These are phyloP conservation scores for Vachellia collinsii DNA, from an alignment of 306 rosid genomes.

Conservation along the genomic window DNA sequence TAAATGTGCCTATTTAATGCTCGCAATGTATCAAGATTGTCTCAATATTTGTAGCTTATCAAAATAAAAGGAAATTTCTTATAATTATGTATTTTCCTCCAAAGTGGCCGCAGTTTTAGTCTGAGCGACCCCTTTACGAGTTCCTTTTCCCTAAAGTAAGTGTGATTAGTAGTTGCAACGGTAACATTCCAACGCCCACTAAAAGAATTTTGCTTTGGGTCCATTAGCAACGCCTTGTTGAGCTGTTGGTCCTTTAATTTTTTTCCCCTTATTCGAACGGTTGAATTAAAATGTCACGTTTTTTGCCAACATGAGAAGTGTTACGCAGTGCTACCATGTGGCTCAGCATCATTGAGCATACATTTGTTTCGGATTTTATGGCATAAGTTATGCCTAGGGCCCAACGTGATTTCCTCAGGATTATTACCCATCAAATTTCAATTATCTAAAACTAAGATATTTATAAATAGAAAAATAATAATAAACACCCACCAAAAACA, in stretches of 20 bases:
- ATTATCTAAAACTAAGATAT: neutral
- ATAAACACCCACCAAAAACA: neutral
- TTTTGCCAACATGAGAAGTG: too few species aligned
- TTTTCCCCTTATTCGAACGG: slow-evolving; percentile 25
- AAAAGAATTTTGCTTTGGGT: slow-evolving; percentile 28
- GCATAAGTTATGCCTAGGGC: slow-evolving; percentile 36
- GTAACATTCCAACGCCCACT: slow-evolving; percentile 30
- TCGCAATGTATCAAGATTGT: too few species aligned
- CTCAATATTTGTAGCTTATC: too few species aligned
- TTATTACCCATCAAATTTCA: neutral
- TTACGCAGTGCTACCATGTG: slow-evolving; percentile 19
- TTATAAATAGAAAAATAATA: neutral
- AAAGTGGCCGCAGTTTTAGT: neutral
- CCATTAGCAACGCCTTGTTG: slow-evolving; percentile 39
- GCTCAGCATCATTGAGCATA: slow-evolving; percentile 31
- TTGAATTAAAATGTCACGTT: neutral
- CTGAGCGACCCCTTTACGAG: neutral
- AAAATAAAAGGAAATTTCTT: too few species aligned
- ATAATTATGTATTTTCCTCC: neutral
- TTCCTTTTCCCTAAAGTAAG: slow-evolving; percentile 10
- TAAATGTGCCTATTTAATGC: too few species aligned
- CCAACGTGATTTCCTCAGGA: slow-evolving; percentile 28
- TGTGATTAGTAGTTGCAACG: slow-evolving; percentile 41
- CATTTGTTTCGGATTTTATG: slow-evolving; percentile 35
- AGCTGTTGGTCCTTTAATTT: slow-evolving; percentile 2